A percentile compares a stretch with the other conserved stretches of the same genome.
Evolutionary conservation across 331 rosid genomes (phyloP).

Genomic region (Malus hybrid): DNA sequence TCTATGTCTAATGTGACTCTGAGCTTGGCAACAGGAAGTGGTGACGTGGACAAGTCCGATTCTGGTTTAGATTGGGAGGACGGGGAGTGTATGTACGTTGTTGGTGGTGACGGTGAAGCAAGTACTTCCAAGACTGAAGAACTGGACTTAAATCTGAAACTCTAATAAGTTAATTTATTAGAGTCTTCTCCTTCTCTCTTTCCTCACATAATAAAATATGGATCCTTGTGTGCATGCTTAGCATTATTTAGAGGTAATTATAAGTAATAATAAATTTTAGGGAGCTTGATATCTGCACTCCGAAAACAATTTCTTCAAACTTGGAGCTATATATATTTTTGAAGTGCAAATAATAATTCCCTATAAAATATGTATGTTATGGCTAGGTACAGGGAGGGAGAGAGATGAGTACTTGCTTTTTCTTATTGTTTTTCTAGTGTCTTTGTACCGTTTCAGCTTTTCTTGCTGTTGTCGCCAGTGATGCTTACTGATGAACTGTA

Average conservation of each 20-base stretch:
- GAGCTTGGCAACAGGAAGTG: not conserved
- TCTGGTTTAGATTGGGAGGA: not conserved
- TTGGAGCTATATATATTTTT: too few relatives aligned
- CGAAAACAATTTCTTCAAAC: not conserved
- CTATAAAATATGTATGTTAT: not conserved
- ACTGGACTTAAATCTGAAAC: not conserved
- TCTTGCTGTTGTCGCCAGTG: not conserved
- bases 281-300: not conserved
- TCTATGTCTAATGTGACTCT: not conserved
- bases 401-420: not conserved
- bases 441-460: not conserved
- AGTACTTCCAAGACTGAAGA: not conserved
- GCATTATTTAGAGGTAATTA: not conserved
- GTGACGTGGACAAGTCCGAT: not conserved
- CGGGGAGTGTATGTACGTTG: not conserved
- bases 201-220: not conserved
- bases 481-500: not conserved
- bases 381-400: not conserved
- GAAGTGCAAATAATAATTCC: not conserved
- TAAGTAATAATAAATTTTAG: not conserved
- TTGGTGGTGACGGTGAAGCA: not conserved
- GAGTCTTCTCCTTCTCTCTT: not conserved
- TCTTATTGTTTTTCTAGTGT: not conserved
- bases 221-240: not conserved
- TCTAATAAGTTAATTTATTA: not conserved